These are phyloP conservation scores for Colletotrichum higginsianum DNA, from an alignment of 2,329 filamentous ascomycete genomes.

Conservation along the genomic window DNA sequence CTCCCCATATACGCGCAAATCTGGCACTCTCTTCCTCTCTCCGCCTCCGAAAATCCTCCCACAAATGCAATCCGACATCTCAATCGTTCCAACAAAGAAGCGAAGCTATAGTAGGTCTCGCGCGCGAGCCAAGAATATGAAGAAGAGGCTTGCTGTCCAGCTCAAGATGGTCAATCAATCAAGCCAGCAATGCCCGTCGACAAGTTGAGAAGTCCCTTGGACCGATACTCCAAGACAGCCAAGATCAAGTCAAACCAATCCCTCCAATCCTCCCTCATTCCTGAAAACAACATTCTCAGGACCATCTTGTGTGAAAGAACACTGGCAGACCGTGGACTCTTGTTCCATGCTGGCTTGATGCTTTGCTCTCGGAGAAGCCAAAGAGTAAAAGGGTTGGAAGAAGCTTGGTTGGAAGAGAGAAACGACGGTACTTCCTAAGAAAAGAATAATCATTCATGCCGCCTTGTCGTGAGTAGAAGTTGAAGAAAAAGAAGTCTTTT, in stretches of 20 bases:
- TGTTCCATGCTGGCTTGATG: slow-evolving; percentile 18
- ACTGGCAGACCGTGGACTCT: slow-evolving; percentile 41
- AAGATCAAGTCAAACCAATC: slow-evolving; percentile 30
- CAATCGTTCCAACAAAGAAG: slow-evolving; percentile 24
- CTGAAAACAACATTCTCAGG: slow-evolving; percentile 4
- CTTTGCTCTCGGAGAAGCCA: slow-evolving; percentile 42
- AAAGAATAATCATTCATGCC: slow-evolving; percentile 42
- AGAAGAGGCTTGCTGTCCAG: slow-evolving; percentile 5
- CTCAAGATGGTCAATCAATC: slow-evolving; percentile 23
- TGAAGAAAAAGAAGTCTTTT: slow-evolving; percentile 43
- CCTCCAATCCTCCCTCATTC: slow-evolving; percentile 28
- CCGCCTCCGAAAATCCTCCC: slow-evolving; percentile 12
- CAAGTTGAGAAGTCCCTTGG: slow-evolving; percentile 21
- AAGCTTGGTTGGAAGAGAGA: slow-evolving; percentile 30
- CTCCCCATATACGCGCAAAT: slow-evolving; percentile 12
- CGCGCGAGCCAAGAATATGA: slow-evolving; percentile 35
- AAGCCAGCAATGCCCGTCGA: slow-evolving; percentile 27
- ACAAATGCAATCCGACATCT: slow-evolving; percentile 38
- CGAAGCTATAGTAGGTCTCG: slow-evolving; percentile 36
- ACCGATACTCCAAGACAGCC: slow-evolving; percentile 37
- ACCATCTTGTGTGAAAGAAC: slow-evolving; percentile 21
- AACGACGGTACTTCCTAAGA: slow-evolving; percentile 28
- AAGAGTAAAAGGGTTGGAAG: slow-evolving; percentile 41
- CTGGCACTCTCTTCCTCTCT: background rate
- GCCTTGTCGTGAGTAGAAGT: slow-evolving; percentile 42